A percentile compares a stretch with the other conserved stretches of the same genome.
phyloP scores from a whole-genome alignment of 140 eudicot genomes.

The Flaveria floridana region DNA sequence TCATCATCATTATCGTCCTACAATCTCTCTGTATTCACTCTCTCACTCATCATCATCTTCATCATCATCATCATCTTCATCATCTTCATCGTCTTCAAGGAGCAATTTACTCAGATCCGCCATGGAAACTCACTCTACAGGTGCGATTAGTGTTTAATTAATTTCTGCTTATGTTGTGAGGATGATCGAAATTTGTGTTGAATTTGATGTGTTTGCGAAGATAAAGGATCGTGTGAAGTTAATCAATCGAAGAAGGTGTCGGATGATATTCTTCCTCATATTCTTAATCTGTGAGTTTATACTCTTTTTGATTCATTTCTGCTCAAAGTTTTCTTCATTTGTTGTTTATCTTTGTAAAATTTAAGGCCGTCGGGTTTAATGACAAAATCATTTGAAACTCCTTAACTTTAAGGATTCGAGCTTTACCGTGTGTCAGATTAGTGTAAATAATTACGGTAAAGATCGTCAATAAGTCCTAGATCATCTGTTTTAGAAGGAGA shows the following conservation, averaged over 20 bases:
- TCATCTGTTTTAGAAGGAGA: no score
- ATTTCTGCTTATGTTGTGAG: background rate
- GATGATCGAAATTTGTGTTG: conserved; percentile 2
- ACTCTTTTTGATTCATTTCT: background rate
- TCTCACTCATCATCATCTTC: background rate
- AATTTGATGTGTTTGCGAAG: conserved; percentile 31
- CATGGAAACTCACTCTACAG: conserved; percentile 44
- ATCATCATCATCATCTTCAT: background rate
- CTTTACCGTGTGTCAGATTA: no score
- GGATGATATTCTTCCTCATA: conserved; percentile 58
- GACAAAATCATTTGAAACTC: no score
- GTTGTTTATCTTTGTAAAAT: conserved; percentile 4
- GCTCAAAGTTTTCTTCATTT: background rate
- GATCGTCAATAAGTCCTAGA: no score
- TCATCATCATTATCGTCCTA: background rate
- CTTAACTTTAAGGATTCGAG: no score
- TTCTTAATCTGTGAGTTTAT: conserved; percentile 63
- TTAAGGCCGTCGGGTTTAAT: background rate
- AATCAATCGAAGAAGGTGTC: conserved; percentile 35
- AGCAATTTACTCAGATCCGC: conserved; percentile 15
- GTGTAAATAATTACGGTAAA: no score
- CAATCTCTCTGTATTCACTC: conserved; percentile 3
- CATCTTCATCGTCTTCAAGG: background rate
- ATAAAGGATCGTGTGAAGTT: conserved; percentile 42
- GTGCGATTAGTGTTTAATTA: conserved; percentile 20